Conservation (phyloP, 2,329 filamentous ascomycete genomes). For the Pyrenochaeta sp. region DNA sequence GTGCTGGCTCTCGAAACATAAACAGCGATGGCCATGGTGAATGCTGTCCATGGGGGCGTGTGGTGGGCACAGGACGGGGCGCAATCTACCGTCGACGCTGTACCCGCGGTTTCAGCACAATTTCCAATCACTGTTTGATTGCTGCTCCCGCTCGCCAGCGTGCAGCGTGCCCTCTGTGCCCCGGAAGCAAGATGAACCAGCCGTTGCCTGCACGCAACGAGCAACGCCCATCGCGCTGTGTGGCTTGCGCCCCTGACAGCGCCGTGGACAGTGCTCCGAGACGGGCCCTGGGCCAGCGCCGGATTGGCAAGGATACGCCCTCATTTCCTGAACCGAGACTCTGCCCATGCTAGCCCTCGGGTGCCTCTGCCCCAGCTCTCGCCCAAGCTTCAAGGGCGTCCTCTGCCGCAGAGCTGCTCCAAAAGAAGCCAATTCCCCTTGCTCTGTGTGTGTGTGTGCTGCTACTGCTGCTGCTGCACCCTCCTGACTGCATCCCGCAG, state of each 20-base stretch:
- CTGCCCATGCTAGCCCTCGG: conserved; percentile 44
- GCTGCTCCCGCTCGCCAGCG: conserved; percentile 16
- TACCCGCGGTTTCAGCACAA: conserved; percentile 5
- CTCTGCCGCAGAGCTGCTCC: conserved; percentile 34
- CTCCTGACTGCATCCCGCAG: conserved; percentile 48
- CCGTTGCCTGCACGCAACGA: conserved; percentile 20
- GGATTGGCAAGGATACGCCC: conserved; percentile 40
- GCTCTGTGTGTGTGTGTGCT: no score
- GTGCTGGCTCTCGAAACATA: conserved; percentile 16
- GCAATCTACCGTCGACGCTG: conserved; percentile 8
- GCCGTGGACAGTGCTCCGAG: conserved; percentile 37
- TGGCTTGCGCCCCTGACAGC: conserved; percentile 35
- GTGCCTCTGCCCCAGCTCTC: conserved; percentile 42
- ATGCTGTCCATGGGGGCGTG: not conserved
- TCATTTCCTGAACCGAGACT: conserved; percentile 49
- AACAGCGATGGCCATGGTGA: not conserved
- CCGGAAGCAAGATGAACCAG: conserved; percentile 8
- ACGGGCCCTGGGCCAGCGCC: conserved; percentile 28
- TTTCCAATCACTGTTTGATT: conserved; percentile 13
- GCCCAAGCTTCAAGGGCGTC: conserved; percentile 40
- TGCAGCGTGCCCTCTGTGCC: not conserved
- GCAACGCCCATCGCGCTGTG: conserved; percentile 11
- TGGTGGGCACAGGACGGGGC: no score
- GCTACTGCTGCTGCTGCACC: conserved; percentile 42
- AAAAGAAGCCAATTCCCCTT: conserved; percentile 48